A percentile compares a stretch with the other conserved stretches of the same genome.
Conservation (phyloP, 1,284 basidiomycete genomes). For the Ganoderma meredithae region DNA sequence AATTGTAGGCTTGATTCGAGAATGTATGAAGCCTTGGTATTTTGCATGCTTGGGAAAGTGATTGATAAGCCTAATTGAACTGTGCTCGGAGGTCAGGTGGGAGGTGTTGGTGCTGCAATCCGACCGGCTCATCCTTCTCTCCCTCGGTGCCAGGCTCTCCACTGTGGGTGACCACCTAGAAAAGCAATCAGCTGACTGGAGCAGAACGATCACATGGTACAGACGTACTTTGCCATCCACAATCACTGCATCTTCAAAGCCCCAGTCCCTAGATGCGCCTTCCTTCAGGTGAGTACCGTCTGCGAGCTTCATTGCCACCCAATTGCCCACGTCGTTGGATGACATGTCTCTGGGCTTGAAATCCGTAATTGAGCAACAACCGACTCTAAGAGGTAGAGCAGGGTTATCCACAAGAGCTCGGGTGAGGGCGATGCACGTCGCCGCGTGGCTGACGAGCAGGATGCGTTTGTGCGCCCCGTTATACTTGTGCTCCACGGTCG, state of each 20-base stretch:
- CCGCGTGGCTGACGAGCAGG: slow-evolving; percentile 82
- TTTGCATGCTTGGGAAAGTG: background rate
- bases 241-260: slow-evolving; percentile 70
- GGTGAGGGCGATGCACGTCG: slow-evolving; percentile 76
- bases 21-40: background rate
- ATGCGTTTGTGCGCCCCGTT: slow-evolving; percentile 55
- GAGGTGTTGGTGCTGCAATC: slow-evolving; percentile 49
- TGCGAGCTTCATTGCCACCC: slow-evolving; percentile 57
- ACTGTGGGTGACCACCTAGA: slow-evolving; percentile 62
- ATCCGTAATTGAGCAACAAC: slow-evolving; percentile 74
- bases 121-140: slow-evolving; percentile 62
- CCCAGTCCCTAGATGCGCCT: slow-evolving; percentile 79
- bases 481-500: slow-evolving; percentile 55
- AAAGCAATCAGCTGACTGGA: slow-evolving; percentile 2
- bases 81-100: slow-evolving; percentile 45
- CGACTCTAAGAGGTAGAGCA: slow-evolving; percentile 61
- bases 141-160: slow-evolving; percentile 68
- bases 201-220: background rate
- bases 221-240: slow-evolving; percentile 53
- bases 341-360: slow-evolving; percentile 44
- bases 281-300: slow-evolving; percentile 66
- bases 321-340: slow-evolving; percentile 46
- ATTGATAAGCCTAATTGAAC: slow-evolving; percentile 44
- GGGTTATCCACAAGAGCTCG: slow-evolving; percentile 64
- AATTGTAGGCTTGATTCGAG: background rate